Percentiles rank a stretch among this genome's conserved stretches.
Conservation (phyloP, 192 early-diverging fungal genomes). For the Chytriomyces hyalinus region DNA sequence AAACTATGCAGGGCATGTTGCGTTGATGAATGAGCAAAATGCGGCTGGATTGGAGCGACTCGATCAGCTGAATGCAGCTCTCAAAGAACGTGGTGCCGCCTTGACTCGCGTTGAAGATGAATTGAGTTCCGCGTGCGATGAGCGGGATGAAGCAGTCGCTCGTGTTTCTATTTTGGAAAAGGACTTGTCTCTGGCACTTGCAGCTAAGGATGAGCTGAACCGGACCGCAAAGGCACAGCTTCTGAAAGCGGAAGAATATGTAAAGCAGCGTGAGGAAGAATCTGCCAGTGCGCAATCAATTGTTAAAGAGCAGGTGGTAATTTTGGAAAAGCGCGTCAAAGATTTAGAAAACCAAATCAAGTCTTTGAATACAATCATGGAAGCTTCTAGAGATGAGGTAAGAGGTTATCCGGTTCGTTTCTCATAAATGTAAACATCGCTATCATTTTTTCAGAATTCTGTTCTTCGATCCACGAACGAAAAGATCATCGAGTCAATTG, state of each 20-base stretch:
- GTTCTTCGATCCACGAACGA: too few species aligned
- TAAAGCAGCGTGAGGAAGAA: not conserved
- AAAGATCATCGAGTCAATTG: too few species aligned
- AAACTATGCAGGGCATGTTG: too few species aligned
- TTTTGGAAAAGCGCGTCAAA: too few species aligned
- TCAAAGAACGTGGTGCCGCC: not conserved
- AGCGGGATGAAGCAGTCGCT: not conserved
- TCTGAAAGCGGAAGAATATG: slow-evolving; percentile 20
- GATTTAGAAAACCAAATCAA: too few species aligned
- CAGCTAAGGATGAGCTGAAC: slow-evolving; percentile 8
- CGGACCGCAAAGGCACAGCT: slow-evolving; percentile 4
- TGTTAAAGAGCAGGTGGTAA: too few species aligned
- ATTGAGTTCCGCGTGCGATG: not conserved
- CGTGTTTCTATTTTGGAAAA: not conserved
- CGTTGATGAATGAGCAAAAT: not conserved
- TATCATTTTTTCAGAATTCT: too few species aligned
- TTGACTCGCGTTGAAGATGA: not conserved
- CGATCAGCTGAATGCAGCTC: not conserved
- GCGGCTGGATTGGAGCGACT: not conserved
- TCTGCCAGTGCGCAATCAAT: too few species aligned
- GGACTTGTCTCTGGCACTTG: not conserved
- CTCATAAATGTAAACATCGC: too few species aligned
- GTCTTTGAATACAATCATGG: too few species aligned
- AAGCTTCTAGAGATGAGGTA: too few species aligned
- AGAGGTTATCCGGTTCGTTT: too few species aligned